A percentile compares a stretch with the other conserved stretches of the same genome.
Evolutionary conservation across 306 rosid genomes (phyloP).

Genomic region (Psophocarpus tetragonolobus): DNA sequence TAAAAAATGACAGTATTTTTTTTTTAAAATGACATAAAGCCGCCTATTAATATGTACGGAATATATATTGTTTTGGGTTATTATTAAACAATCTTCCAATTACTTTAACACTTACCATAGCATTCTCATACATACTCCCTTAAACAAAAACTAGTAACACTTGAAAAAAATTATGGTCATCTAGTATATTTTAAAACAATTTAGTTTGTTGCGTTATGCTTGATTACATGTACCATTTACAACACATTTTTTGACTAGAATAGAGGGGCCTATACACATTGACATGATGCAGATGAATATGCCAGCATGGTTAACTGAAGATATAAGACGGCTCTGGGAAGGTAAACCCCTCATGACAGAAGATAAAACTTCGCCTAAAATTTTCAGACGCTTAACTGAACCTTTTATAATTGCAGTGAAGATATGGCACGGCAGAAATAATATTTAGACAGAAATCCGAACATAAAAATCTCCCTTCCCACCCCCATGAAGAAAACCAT

Average conservation of each 20-base stretch:
- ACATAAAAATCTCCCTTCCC: conserved; percentile 51
- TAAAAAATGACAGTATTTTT: too few species aligned
- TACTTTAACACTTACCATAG: background rate
- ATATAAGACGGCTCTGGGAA: background rate
- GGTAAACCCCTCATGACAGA: conserved; percentile 13
- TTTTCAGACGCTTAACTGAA: conserved; percentile 51
- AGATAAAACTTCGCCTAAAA: conserved; percentile 27
- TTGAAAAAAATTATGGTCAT: background rate
- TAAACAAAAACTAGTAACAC: too few species aligned
- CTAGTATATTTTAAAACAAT: background rate
- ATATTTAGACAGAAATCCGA: conserved; percentile 49
- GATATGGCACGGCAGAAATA: conserved; percentile 42
- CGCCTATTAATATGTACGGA: too few species aligned
- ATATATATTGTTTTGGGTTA: background rate
- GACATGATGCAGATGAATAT: conserved; percentile 17
- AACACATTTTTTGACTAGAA: background rate
- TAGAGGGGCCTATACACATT: background rate
- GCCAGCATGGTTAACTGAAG: conserved; percentile 15
- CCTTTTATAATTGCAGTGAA: conserved; percentile 53
- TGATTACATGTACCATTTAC: background rate
- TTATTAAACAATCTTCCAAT: background rate
- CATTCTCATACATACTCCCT: background rate
- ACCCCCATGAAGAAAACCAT: conserved; percentile 35
- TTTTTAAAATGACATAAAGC: too few species aligned
- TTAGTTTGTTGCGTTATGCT: background rate